Evolutionary conservation across 2,329 filamentous ascomycete species (phyloP), one percentile per base, ranked within the genome.

Genomic region (Nannizziopsis barbatae): DNA sequence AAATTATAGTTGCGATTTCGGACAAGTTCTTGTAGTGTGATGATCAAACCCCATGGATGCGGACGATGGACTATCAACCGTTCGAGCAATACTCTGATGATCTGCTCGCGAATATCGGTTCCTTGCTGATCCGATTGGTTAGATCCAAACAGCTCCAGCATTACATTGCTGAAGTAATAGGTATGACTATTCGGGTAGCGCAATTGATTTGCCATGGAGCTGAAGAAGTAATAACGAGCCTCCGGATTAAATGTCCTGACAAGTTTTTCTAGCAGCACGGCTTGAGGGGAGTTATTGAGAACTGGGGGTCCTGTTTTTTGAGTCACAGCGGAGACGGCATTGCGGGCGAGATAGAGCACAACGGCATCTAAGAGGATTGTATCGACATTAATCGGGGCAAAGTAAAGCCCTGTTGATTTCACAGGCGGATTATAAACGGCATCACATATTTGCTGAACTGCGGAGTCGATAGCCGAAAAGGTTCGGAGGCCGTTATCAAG

Each of bases 31-130:
- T 92, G 71, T 52, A 94, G 76, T 32, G 88, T 90, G 53, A 89
- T 82, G 63, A 95, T 82, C 38, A 98, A 71, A 10, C 93, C 93
- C 90, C 90, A 96, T 14, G 93, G 90, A 64, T 96, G 90, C 45
- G 90, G 90, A 70, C 89, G 87, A 64, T 86, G 87, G 17, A 87
- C 84, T 51, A 93, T 79, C 41, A 95, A 73, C 42, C 92, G 80
- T 73, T 98, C 92, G 33, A 95, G 74, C 40, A 98, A 72, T 18
- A 95, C 81, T 41, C 90, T 80, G 45, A 87, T 86, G 50, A 98
- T 90, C 64, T 93, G 86, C 69, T 96, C 84, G 32, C 90, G 85
- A 42, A 95, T 81, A 53, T 88, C 84, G 1, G 75, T 76, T 58
- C 90, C 86, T 60, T 92, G 85, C 12, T 84, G 80, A 50, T 70